phyloP scores from a whole-genome alignment of 441 rosid genomes.

The Rhodomyrtus psidioides region DNA sequence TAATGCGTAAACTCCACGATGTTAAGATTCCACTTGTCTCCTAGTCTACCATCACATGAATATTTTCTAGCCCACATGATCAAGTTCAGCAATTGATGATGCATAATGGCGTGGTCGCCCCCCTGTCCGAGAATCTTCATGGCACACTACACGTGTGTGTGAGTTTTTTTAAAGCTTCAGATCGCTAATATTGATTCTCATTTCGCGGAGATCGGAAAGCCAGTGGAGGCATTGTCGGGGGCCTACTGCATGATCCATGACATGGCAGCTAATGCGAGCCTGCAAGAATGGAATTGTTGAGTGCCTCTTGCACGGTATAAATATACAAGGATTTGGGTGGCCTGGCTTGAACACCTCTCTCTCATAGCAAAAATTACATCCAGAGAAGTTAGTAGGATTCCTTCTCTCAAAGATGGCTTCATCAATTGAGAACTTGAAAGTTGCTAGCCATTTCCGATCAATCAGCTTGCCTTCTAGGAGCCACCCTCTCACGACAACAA shows the following conservation, averaged over 20 bases:
- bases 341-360: background rate
- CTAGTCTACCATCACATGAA: background rate
- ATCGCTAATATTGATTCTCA: background rate
- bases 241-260: background rate
- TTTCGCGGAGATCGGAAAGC: background rate
- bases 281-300: background rate
- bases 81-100: background rate
- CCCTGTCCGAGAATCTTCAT: background rate
- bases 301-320: background rate
- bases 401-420: conserved; percentile 1
- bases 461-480: conserved; percentile 24
- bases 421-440: background rate
- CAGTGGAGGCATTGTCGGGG: background rate
- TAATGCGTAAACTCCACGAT: background rate
- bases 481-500: conserved; percentile 15
- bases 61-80: background rate
- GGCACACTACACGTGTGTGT: background rate
- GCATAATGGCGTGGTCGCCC: background rate
- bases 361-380: background rate
- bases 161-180: background rate
- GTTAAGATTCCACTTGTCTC: background rate
- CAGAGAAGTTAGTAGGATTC: background rate
- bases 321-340: background rate
- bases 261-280: background rate
- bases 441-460: conserved; percentile 13